These are phyloP conservation scores for Trypanosoma lewisi DNA, from an alignment of 208 protist species.

Conservation along the genomic window DNA sequence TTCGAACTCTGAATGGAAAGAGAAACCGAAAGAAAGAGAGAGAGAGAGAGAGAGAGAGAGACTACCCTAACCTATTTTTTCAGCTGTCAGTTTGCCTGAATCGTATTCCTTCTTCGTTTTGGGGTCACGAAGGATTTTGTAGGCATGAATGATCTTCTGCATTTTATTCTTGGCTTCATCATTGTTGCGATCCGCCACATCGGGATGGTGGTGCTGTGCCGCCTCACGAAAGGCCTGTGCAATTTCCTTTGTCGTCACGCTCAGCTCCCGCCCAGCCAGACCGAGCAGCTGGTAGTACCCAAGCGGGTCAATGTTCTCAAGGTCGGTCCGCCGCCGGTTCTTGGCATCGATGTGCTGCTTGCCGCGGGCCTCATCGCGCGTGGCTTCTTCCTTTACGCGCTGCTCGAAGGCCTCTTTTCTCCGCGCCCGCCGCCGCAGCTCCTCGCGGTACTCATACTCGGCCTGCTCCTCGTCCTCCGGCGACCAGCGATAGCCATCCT, in stretches of 20 bases:
- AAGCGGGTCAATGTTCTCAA: conserved; percentile 79
- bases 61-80: conserved; percentile 24
- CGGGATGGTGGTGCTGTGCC: conserved; percentile 70
- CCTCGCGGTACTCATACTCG: conserved; percentile 90
- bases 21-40: not conserved
- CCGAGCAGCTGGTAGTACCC: conserved; percentile 86
- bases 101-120: conserved; percentile 77
- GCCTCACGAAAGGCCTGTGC: conserved; percentile 75
- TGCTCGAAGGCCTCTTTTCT: conserved; percentile 72
- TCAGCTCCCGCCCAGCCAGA: conserved; percentile 71
- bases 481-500: conserved; percentile 78
- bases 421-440: conserved; percentile 72
- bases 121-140: conserved; percentile 76
- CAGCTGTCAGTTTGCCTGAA: conserved; percentile 45
- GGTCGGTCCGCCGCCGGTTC: conserved; percentile 70
- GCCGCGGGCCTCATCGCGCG: conserved; percentile 56
- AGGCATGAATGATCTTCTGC: conserved; percentile 83
- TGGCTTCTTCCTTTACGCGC: conserved; percentile 80
- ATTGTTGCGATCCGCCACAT: conserved; percentile 33
- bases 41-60: conserved; percentile 13
- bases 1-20: not conserved
- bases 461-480: conserved; percentile 78
- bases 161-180: conserved; percentile 57
- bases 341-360: conserved; percentile 58
- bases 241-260: conserved; percentile 77